Percentiles rank a stretch among this genome's conserved stretches.
These are phyloP conservation scores for Ecytonucleospora hepatopenaei DNA, from an alignment of 371 early-diverging fungal genomes.

Conservation along the genomic window DNA sequence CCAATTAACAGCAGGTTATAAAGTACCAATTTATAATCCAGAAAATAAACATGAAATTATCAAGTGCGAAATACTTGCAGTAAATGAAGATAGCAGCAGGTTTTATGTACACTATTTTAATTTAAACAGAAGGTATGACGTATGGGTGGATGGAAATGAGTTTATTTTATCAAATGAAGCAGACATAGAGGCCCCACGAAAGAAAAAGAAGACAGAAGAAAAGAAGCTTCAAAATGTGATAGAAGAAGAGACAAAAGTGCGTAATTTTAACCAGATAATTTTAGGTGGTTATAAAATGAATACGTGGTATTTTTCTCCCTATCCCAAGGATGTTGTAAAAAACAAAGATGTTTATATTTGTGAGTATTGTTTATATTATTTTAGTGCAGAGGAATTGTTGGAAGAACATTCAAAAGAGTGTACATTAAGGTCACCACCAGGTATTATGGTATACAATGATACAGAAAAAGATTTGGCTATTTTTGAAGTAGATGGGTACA, in stretches of 20 bases:
- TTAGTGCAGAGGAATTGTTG: slow-evolving; percentile 61
- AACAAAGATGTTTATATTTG: slow-evolving; percentile 75
- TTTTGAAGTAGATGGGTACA: slow-evolving; percentile 77
- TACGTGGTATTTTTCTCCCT: slow-evolving; percentile 91
- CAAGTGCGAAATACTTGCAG: slow-evolving; percentile 74
- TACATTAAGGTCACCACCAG: slow-evolving; percentile 73
- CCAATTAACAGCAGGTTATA: slow-evolving; percentile 5
- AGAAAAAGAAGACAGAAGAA: slow-evolving; percentile 51
- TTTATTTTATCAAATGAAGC: slow-evolving; percentile 64
- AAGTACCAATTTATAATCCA: slow-evolving; percentile 19
- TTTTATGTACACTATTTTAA: slow-evolving; percentile 93
- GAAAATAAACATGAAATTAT: slow-evolving; percentile 59
- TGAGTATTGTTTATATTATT: slow-evolving; percentile 86
- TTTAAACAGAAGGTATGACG: slow-evolving; percentile 94
- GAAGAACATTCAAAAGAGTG: slow-evolving; percentile 68
- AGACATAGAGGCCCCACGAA: slow-evolving; percentile 57
- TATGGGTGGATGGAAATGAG: slow-evolving; percentile 72
- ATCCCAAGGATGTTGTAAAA: slow-evolving; percentile 80
- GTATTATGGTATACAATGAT: slow-evolving; percentile 89
- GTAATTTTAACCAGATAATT: slow-evolving; percentile 63
- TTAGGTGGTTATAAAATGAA: slow-evolving; percentile 72
- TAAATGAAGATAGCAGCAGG: slow-evolving; percentile 58
- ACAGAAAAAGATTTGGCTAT: slow-evolving; percentile 63
- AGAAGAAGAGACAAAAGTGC: slow-evolving; percentile 51
- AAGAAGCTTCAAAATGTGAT: slow-evolving; percentile 1